Conservation (phyloP, 2,329 filamentous ascomycete species). For the Sclerotinia borealis region DNA sequence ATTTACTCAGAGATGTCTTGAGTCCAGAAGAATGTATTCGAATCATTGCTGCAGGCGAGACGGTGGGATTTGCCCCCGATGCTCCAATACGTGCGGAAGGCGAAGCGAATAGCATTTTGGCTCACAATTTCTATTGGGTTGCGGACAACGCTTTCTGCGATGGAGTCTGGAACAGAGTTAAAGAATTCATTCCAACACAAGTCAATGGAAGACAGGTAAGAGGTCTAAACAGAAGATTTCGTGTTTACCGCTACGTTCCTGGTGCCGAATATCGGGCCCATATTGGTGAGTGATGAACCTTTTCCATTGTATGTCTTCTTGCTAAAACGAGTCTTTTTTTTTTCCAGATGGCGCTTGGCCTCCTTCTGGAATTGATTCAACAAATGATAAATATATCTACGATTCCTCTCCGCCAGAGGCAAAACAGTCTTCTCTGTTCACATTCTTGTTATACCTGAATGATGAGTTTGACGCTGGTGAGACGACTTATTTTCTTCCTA, state of each 20-base stretch:
- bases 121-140: constrained; percentile 72
- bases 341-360: constrained; percentile 61
- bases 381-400: constrained; percentile 50
- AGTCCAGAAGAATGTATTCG: constrained; percentile 55
- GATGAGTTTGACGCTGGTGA: constrained; percentile 68
- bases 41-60: constrained; percentile 62
- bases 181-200: constrained; percentile 48
- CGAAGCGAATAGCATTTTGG: constrained; percentile 54
- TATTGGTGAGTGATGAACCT: constrained; percentile 40
- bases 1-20: constrained; percentile 54
- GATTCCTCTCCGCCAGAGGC: constrained; percentile 54
- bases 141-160: constrained; percentile 58
- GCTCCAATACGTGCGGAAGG: constrained; percentile 60
- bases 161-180: constrained; percentile 55
- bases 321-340: neutral
- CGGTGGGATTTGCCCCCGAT: constrained; percentile 60
- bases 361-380: constrained; percentile 54
- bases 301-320: neutral
- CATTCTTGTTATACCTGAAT: constrained; percentile 63
- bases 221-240: constrained; percentile 63
- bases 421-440: constrained; percentile 62
- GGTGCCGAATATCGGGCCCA: constrained; percentile 67
- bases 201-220: constrained; percentile 52
- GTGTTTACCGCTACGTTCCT: constrained; percentile 67
- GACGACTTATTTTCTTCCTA: constrained; percentile 65